Conservation (phyloP, 805 yeast genomes). For the Candida argentea region DNA sequence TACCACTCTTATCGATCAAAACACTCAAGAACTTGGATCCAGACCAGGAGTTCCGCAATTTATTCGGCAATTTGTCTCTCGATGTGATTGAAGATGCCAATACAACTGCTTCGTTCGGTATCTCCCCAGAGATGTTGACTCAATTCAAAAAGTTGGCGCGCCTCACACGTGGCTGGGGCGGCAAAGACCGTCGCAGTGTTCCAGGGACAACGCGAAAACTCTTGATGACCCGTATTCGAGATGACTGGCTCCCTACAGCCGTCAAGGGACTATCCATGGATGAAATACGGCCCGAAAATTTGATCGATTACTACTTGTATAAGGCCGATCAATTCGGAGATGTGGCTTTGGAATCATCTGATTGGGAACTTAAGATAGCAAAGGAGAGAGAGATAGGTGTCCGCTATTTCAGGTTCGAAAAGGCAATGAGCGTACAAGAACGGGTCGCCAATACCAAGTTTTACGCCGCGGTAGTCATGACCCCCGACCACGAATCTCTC, state of each 20-base stretch:
- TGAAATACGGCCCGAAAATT: constrained; percentile 32
- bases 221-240: constrained; percentile 59
- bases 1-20: constrained; percentile 33
- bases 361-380: constrained; percentile 19
- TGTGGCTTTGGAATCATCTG: constrained; percentile 14
- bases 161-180: constrained; percentile 77
- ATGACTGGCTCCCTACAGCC: constrained; percentile 70
- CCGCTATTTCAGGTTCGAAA: constrained; percentile 48
- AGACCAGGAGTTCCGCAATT: constrained; percentile 57
- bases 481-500: constrained; percentile 73
- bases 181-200: constrained; percentile 58
- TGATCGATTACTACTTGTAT: constrained; percentile 23
- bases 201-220: constrained; percentile 70
- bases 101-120: constrained; percentile 58
- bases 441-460: constrained; percentile 38
- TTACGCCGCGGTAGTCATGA: constrained; percentile 53
- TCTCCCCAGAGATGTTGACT: constrained; percentile 57
- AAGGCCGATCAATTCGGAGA: too few relatives aligned
- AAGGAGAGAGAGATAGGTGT: constrained; percentile 33
- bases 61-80: constrained; percentile 63
- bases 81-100: constrained; percentile 69
- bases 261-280: constrained; percentile 54
- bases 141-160: constrained; percentile 50
- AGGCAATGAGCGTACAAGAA: constrained; percentile 18
- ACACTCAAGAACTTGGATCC: constrained; percentile 54